Conservation (phyloP, 2,329 filamentous ascomycete genomes). For the Aspergillus pseudoterreus region DNA sequence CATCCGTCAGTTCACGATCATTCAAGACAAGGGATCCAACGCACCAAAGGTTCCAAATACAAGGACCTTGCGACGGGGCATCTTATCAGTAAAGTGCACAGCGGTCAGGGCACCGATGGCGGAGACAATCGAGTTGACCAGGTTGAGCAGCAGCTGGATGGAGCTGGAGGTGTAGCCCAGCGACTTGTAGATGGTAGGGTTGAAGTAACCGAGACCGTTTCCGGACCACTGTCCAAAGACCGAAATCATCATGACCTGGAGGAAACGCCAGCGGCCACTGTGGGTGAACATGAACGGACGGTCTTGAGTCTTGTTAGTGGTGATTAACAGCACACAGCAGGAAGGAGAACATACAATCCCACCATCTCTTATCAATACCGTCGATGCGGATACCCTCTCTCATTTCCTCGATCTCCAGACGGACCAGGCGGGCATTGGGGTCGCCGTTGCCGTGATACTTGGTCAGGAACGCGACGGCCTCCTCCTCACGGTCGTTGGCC, state of each 20-base stretch:
- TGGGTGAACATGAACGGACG: slow-evolving; percentile 4
- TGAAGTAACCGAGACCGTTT: slow-evolving; percentile 9
- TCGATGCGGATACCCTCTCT: neutral
- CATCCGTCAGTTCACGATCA: neutral
- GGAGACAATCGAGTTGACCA: slow-evolving; percentile 47
- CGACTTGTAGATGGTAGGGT: slow-evolving; percentile 7
- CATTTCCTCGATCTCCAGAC: slow-evolving; percentile 3
- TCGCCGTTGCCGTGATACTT: slow-evolving; percentile 2
- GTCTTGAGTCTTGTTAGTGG: neutral
- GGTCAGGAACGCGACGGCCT: slow-evolving; percentile 2
- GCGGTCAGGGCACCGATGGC: slow-evolving; percentile 45
- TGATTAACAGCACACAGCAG: neutral
- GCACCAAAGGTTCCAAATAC: slow-evolving; percentile 41
- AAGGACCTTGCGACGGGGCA: slow-evolving; percentile 48
- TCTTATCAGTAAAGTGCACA: slow-evolving; percentile 43
- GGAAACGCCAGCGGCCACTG: slow-evolving; percentile 8
- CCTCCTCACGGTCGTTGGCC: neutral
- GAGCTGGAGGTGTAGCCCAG: slow-evolving; percentile 23
- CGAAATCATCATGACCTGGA: slow-evolving; percentile 7
- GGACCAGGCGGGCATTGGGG: neutral
- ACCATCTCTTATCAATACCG: slow-evolving; percentile 1
- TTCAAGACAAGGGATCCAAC: neutral
- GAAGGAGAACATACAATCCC: neutral
- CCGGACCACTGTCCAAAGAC: slow-evolving; percentile 10
- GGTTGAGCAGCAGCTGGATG: slow-evolving; percentile 45